These are phyloP conservation scores for Cyclocybe aegerita DNA, from an alignment of 768 basidiomycete species.

Conservation along the genomic window DNA sequence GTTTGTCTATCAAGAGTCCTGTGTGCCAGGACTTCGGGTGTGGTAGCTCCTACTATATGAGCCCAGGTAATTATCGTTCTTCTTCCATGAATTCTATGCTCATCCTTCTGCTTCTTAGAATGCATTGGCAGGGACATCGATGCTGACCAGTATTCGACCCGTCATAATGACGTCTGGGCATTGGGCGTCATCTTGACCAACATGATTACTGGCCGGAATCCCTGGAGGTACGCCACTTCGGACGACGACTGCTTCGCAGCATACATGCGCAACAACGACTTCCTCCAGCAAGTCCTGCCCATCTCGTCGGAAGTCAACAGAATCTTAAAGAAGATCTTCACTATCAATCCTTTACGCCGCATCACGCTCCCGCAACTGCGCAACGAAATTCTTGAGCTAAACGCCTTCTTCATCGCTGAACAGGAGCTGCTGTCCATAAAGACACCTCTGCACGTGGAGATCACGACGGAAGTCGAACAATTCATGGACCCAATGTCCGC, in stretches of 20 bases:
- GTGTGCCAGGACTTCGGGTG: constrained; percentile 52
- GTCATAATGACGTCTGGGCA: constrained; percentile 71
- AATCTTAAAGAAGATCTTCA: constrained; percentile 73
- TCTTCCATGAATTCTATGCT: background rate
- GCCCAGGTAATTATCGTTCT: constrained; percentile 50
- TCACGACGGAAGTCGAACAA: background rate
- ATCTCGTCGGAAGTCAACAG: constrained; percentile 66
- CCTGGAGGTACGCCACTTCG: constrained; percentile 71
- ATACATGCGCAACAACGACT: constrained; percentile 61
- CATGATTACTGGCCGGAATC: constrained; percentile 74
- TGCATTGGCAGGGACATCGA: constrained; percentile 48
- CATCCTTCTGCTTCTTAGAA: constrained; percentile 36
- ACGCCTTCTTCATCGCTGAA: constrained; percentile 61
- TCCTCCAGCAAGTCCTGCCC: constrained; percentile 66
- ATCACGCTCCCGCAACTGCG: constrained; percentile 66
- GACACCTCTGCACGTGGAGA: background rate
- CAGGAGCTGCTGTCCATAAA: constrained; percentile 34
- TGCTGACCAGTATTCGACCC: constrained; percentile 52
- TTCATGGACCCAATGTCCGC: no score
- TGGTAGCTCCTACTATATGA: constrained; percentile 68
- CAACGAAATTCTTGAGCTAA: constrained; percentile 48
- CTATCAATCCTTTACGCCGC: constrained; percentile 59
- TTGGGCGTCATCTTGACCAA: constrained; percentile 81
- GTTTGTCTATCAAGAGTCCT: constrained; percentile 53
- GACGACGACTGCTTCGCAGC: constrained; percentile 67